phyloP scores from a whole-genome alignment of 164 flowering plant species.

The Pachysandra terminalis region DNA sequence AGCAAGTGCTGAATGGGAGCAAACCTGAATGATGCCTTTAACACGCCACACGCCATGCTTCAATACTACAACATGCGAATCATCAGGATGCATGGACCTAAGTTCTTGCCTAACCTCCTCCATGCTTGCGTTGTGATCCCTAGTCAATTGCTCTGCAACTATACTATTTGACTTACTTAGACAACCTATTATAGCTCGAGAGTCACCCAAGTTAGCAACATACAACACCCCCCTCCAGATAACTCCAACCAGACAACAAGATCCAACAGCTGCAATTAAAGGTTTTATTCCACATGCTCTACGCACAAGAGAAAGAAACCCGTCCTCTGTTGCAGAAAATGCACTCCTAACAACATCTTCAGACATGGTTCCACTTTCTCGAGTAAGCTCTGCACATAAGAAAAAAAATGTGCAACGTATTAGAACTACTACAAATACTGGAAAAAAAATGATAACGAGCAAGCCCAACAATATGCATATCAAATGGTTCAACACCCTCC shows the following conservation, averaged over 20 bases:
- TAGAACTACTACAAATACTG: not conserved
- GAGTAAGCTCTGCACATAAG: conserved; percentile 44
- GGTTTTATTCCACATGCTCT: conserved; percentile 42
- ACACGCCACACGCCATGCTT: conserved; percentile 77
- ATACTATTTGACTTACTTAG: conserved; percentile 41
- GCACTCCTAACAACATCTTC: conserved; percentile 60
- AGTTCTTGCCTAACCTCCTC: conserved; percentile 77
- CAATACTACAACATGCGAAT: conserved; percentile 53
- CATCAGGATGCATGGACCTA: conserved; percentile 61
- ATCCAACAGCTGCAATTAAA: conserved; percentile 58
- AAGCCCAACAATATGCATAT: not conserved
- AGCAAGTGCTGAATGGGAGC: not conserved
- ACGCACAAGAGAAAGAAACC: conserved; percentile 56
- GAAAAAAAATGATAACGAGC: not conserved
- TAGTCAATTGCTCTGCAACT: conserved; percentile 61
- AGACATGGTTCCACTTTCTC: conserved; percentile 50
- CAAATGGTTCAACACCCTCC: too few relatives aligned
- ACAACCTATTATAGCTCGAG: conserved; percentile 71
- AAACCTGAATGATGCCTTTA: conserved; percentile 86
- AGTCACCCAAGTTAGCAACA: conserved; percentile 76
- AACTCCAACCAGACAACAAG: conserved; percentile 78
- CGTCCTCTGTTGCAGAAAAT: conserved; percentile 67
- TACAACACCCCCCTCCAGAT: conserved; percentile 58
- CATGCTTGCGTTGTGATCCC: conserved; percentile 67
- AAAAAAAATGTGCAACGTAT: not conserved